A percentile compares a stretch with the other conserved stretches of the same genome.
These are phyloP conservation scores for Claviceps cyperi DNA, from an alignment of 2,329 filamentous ascomycete genomes.

Conservation along the genomic window DNA sequence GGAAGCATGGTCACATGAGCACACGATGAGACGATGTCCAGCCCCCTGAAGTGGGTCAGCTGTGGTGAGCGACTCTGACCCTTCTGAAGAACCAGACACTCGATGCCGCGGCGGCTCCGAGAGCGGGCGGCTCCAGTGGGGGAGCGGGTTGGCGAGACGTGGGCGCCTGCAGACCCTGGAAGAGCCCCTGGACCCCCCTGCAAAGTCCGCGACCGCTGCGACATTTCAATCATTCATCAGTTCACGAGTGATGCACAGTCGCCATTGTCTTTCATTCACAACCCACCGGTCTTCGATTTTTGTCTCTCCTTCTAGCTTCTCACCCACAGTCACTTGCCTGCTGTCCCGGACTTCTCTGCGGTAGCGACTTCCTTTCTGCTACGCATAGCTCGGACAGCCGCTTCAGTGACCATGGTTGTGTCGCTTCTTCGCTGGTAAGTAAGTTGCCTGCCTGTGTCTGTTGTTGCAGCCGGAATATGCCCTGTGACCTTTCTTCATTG, in stretches of 20 bases:
- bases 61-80: neutral
- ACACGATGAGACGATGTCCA: too few relatives aligned
- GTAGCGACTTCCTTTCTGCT: neutral
- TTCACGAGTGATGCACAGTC: neutral
- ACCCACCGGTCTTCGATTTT: too few relatives aligned
- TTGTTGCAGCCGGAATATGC: too few relatives aligned
- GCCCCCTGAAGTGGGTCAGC: neutral
- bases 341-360: neutral
- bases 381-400: neutral
- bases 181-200: slow-evolving; percentile 1
- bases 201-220: neutral
- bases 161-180: slow-evolving; percentile 5
- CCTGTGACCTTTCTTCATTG: neutral
- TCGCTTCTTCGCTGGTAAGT: slow-evolving; percentile 21
- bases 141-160: slow-evolving; percentile 10
- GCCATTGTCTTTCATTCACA: neutral
- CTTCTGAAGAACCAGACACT: neutral
- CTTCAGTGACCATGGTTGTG: slow-evolving; percentile 6
- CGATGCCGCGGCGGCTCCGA: neutral
- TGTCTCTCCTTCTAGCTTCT: neutral
- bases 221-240: neutral
- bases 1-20: too few relatives aligned
- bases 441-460: neutral
- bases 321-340: neutral
- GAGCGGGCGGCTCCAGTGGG: neutral